Evolutionary conservation across 768 basidiomycete species (phyloP), one percentile per base, ranked within the genome.

Genomic region (Nevesoporus exiguus): DNA sequence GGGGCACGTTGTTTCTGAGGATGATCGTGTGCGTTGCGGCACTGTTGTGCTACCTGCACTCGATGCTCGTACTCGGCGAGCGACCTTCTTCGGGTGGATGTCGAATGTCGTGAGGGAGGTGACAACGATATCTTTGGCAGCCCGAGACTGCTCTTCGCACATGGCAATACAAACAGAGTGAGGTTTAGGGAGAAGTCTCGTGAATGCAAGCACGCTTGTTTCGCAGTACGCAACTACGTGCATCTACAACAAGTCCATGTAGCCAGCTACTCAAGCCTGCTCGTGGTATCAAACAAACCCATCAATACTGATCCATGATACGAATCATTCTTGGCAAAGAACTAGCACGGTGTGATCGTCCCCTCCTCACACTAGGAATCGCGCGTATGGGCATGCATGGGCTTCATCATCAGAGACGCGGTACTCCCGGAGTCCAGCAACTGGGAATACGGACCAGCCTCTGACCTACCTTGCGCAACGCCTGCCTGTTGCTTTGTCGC

Each of bases 201-300:
- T n/a, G n/a, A n/a, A n/a, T n/a, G n/a, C n/a, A n/a, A n/a, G n/a
- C n/a, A n/a, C n/a, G n/a, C n/a, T n/a, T n/a, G n/a, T n/a, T n/a
- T 30, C 7, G 43, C 44, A 31, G 21, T 15, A 46, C 8, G 15
- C 30, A 53, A 51, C 33, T 51, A 48, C 39, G 53, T 50, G 54
- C 49, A 47, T 47, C 36, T 44, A 39, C 41, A 54, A 46, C 59
- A 61, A 61, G 60, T 57, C 54, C 58, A 42, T 52, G 70, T 72
- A 72, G 69, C 69, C 71, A 53, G 69, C 69, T 70, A 70, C 69
- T 51, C 51, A 24, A 59, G 45, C 57, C 61, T 66, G 66, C 55
- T 40, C 30, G 51, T 51, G 51, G 45, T 55, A 52, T 55, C 25
- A 21, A 54, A 61, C 51, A 59, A 50, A 31, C 34, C 29, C 42